Conservation (phyloP, 345 rosid species). For the Erysimum cheiranthoides region DNA sequence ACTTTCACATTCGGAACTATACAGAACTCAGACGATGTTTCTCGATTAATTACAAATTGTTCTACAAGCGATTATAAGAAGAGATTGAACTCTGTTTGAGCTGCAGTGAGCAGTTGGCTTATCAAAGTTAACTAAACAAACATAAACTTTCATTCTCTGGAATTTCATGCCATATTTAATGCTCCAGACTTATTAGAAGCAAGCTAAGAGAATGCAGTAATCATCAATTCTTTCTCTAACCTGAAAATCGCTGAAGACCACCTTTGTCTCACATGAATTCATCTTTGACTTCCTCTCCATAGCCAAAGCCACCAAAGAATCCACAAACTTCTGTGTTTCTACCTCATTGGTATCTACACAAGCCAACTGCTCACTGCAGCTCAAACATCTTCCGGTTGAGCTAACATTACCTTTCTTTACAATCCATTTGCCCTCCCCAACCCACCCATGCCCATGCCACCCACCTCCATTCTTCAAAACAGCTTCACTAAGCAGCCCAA, state of each 20-base stretch:
- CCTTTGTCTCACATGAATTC: constrained; percentile 52
- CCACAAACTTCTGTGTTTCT: constrained; percentile 70
- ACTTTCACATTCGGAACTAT: neutral
- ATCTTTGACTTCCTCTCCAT: constrained; percentile 76
- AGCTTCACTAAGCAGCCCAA: constrained; percentile 50
- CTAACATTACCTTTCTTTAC: constrained; percentile 62
- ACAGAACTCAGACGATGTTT: neutral
- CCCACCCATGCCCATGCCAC: constrained; percentile 95
- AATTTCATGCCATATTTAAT: neutral
- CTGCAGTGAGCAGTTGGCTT: no score
- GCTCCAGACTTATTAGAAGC: neutral
- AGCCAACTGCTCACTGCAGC: constrained; percentile 67
- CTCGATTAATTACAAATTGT: neutral
- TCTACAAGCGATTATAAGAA: neutral
- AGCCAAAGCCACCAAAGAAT: constrained; percentile 74
- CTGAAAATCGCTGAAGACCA: constrained; percentile 81
- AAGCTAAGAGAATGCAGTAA: neutral
- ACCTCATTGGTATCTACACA: constrained; percentile 72
- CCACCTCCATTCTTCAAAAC: constrained; percentile 80
- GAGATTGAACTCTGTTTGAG: neutral
- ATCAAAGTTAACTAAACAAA: neutral
- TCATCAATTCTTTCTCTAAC: constrained; percentile 43
- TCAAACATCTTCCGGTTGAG: constrained; percentile 59
- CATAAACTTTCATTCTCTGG: neutral
- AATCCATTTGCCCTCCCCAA: constrained; percentile 76